Base-by-base conservation (phyloP, 106 monocot genomes). In the Dendrobium huoshanense region DNA sequence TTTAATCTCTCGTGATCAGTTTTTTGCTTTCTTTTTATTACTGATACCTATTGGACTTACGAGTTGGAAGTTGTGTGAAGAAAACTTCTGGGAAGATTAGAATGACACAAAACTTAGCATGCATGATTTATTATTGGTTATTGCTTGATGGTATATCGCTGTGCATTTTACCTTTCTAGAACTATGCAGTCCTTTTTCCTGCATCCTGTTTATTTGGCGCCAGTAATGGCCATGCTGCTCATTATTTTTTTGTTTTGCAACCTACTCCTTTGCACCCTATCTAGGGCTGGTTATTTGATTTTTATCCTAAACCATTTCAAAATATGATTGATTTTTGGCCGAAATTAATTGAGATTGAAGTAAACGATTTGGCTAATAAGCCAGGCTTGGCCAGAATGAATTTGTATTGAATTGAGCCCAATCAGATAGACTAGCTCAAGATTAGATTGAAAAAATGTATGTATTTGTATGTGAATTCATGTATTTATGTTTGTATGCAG, bases 51-150 rank as follows among this genome's bases (percentile, higher is more conserved):
- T 22, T 65, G 9, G 22, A 15, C 64, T 65, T 65, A 24, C 25
- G 1, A 13, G 51, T 13, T 13, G 51, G 1, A 51, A 10, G 1
- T 48, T 7, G 48, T 51, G 51, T 13, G 13, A 51, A 51, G 64
- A 22, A 65, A 65, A 65, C 5, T 25, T 65, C 9, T 7, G n/a
- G 7, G 25, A 2, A 65, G 64, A 65, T 65, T 65, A 65, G 25
- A 65, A 65, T 65, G 64, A 24, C 22, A 65, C n/a, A 65, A 65
- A 65, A 65, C 64, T 65, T 65, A 25, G 3, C 64, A 65, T 65
- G 51, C 1, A 65, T 24, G 64, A 65, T 7, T 24, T 24, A 11
- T 24, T 24, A 65, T 65, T 65, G 10, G 64, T 65, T 65, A 65
- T 65, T 24, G 13, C 15, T 51, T 13, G 13, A 51, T 51, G 15